A percentile compares a stretch with the other conserved stretches of the same genome.
These are phyloP conservation scores for Termitomyces eurrhizus DNA, from an alignment of 768 basidiomycete genomes.

Conservation along the genomic window DNA sequence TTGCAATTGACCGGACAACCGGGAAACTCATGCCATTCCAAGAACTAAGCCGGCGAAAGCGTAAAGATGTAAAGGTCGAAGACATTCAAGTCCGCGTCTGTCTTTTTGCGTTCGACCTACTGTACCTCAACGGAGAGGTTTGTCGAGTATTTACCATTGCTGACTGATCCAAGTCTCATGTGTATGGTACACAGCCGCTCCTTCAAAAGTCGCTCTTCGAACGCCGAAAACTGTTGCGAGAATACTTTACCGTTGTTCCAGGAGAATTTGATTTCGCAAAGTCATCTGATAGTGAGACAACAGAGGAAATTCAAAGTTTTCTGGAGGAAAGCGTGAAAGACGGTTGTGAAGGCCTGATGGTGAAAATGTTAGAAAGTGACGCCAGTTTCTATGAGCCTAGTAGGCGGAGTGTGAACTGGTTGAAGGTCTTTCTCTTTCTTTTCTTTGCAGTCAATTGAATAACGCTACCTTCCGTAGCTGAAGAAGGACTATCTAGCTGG, in stretches of 20 bases:
- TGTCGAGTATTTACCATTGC: slow-evolving; percentile 17
- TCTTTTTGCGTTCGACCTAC: slow-evolving; percentile 91
- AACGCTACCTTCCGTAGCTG: slow-evolving; percentile 46
- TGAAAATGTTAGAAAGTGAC: slow-evolving; percentile 94
- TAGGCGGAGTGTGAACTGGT: slow-evolving; percentile 93
- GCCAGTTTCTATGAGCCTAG: slow-evolving; percentile 96
- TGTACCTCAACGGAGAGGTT: slow-evolving; percentile 97
- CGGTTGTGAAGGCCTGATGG: slow-evolving; percentile 98
- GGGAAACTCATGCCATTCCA: slow-evolving; percentile 96
- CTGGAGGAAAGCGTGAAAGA: slow-evolving; percentile 97
- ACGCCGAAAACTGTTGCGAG: slow-evolving; percentile 69
- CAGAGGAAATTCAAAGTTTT: slow-evolving; percentile 93
- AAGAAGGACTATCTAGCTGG: slow-evolving; percentile 99
- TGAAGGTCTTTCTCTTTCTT: slow-evolving; percentile 60
- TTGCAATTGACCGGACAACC: slow-evolving; percentile 85
- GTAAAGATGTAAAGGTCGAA: slow-evolving; percentile 97
- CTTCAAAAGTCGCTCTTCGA: slow-evolving; percentile 70
- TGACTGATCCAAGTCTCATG: neutral
- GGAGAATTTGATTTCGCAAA: slow-evolving; percentile 95
- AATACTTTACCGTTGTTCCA: slow-evolving; percentile 78
- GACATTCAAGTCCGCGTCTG: slow-evolving; percentile 97
- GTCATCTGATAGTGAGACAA: slow-evolving; percentile 82
- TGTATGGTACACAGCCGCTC: slow-evolving; percentile 55
- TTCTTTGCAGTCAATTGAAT: slow-evolving; percentile 2
- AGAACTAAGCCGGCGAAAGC: slow-evolving; percentile 89